Percentiles rank a stretch among this genome's conserved stretches.
phyloP scores from a whole-genome alignment of 2,329 filamentous ascomycete species.

The Fusarium sp. region DNA sequence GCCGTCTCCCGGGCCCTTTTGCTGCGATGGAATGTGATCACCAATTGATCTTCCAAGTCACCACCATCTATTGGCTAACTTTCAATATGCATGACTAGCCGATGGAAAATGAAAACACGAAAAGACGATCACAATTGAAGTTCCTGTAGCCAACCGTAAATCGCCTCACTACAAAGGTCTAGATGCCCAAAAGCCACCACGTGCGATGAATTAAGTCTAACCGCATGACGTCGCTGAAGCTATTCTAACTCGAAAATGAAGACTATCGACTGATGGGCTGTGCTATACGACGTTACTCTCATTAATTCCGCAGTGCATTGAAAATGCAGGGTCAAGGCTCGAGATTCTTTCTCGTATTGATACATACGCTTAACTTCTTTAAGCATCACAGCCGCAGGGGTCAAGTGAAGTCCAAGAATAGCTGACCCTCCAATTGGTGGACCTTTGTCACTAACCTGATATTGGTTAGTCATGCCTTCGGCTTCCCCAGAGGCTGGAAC shows the following conservation, averaged over 20 bases:
- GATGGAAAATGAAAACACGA: no score
- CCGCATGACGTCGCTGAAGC: neutral
- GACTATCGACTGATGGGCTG: slow-evolving; percentile 2
- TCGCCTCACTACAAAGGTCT: neutral
- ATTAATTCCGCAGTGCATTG: neutral
- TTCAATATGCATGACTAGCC: neutral
- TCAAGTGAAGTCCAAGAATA: slow-evolving; percentile 12
- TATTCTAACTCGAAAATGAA: neutral
- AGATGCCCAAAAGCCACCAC: neutral
- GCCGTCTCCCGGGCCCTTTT: neutral
- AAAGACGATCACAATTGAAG: neutral
- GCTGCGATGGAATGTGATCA: neutral
- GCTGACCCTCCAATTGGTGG: neutral
- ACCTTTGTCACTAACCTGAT: fast-evolving
- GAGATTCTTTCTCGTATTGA: slow-evolving; percentile 6
- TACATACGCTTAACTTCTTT: slow-evolving; percentile 5
- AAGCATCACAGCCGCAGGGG: neutral
- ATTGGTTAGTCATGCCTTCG: neutral
- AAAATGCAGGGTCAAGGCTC: neutral
- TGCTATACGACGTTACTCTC: slow-evolving; percentile 15
- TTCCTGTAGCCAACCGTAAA: neutral
- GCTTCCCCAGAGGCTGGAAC: slow-evolving; percentile 1
- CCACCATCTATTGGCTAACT: neutral
- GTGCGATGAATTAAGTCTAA: neutral
- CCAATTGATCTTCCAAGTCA: neutral